phyloP scores from a whole-genome alignment of 2,329 filamentous ascomycete species.

The Endoconidiophora polonica region DNA sequence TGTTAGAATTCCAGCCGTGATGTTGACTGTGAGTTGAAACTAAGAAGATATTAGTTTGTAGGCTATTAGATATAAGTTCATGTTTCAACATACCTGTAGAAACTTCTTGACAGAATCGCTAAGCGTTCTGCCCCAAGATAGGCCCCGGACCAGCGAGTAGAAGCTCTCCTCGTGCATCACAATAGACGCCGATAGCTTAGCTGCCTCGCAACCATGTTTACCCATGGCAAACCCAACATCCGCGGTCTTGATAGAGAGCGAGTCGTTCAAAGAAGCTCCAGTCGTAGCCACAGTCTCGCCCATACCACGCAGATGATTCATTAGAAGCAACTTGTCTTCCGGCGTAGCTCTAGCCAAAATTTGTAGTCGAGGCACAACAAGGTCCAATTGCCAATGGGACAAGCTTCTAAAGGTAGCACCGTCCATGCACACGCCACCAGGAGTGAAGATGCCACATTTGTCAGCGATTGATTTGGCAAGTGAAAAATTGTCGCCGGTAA shows the following conservation, averaged over 20 bases:
- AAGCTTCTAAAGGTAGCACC: slow-evolving; percentile 39
- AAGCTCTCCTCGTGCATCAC: slow-evolving; percentile 49
- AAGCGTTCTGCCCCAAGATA: slow-evolving; percentile 46
- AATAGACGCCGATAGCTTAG: slow-evolving; percentile 44
- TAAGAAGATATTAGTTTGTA: slow-evolving; percentile 15
- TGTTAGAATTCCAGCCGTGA: slow-evolving; percentile 41
- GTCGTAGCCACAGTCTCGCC: slow-evolving; percentile 52
- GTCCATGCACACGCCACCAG: slow-evolving; percentile 42
- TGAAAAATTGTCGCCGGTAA: slow-evolving; percentile 34
- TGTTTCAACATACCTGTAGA: slow-evolving; percentile 29
- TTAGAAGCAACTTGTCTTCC: slow-evolving; percentile 51
- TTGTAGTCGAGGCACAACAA: slow-evolving; percentile 44
- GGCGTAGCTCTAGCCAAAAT: slow-evolving; percentile 53
- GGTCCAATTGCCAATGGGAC: slow-evolving; percentile 29
- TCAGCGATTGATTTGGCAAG: slow-evolving; percentile 28
- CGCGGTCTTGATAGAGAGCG: slow-evolving; percentile 46
- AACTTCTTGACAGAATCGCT: slow-evolving; percentile 50
- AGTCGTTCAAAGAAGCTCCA: slow-evolving; percentile 51
- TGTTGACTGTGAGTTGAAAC: slow-evolving; percentile 45
- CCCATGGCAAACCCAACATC: slow-evolving; percentile 56
- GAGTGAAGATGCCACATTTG: slow-evolving; percentile 40
- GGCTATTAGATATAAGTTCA: background rate
- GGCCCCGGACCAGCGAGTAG: slow-evolving; percentile 43
- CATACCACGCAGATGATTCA: slow-evolving; percentile 45
- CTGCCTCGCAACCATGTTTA: slow-evolving; percentile 46